Evolutionary conservation across 208 protist species (phyloP), one percentile per base, ranked within the genome.

Genomic region (Crithidia sp.): DNA sequence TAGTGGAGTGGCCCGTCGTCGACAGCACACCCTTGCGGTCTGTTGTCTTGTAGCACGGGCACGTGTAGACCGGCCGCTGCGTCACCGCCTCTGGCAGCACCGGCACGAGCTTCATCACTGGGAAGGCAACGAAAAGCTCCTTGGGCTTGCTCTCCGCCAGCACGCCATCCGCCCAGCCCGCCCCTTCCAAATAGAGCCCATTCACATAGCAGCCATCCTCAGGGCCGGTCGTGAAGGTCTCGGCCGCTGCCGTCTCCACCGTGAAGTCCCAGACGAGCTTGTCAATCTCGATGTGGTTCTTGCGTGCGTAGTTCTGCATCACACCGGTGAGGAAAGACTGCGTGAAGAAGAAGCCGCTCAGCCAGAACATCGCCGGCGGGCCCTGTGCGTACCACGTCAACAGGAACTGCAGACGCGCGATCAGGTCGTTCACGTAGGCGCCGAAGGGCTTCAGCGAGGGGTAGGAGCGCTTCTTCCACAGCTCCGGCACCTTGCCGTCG

Each of bases 281-380:
- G 77, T 99, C 98, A 55, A 99, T 99, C 49, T 98, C 95, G 36
- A 99, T 96, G 49, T 86, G 79, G 74, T 98, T 85, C 81, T 97
- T 97, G 40, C 98, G 89, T n/a, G 98, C 97, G 82, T 97, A 98
- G 89, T 98, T 99, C 80, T 99, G 97, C 84, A 98, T 95, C 9
- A 97, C 94, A 55, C 96, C 97, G 0, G 97, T 98, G 63, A 99
- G 79, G 84, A 99, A 99, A 0, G 95, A 97, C 79, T 98, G 97
- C 41, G 98, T 98, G 89, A 99, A 99, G 93, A 98, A 99, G 82
- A 99, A 98, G 37, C 95, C 96, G 57, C 96, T 98, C 44, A 99
- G 87, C 96, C 96, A 98, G 86, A 98, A 99, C 50, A 88, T 84
- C 9, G 76, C 61, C 63, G 98, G 97, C 16, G 87, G 89, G 1